Evolutionary conservation across 257 asterid species (phyloP), one percentile per base, ranked within the genome.

Genomic region (Solanum lycopersicoides): DNA sequence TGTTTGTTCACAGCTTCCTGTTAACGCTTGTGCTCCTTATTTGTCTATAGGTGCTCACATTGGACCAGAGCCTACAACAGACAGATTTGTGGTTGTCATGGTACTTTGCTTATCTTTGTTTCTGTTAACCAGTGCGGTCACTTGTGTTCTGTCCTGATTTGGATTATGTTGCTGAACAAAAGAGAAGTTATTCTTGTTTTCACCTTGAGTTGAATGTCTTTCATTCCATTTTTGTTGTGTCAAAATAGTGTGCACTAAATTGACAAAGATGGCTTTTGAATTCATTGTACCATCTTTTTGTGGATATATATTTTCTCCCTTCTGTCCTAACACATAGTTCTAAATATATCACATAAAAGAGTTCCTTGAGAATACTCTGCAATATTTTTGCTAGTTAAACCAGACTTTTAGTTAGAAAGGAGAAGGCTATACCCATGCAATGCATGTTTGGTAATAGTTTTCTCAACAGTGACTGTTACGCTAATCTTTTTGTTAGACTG

Each of bases 21-120:
- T 89, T 77, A 82, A 82, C 84, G n/a, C 12, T 88, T 69, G 34
- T 65, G 76, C 25, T 28, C 68, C 37, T 56, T 87, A 86, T 88
- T 14, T 87, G 39, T 85, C 32, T 66, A 84, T 91, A 95, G 99
- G 99, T 83, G 99, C 99, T 91, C 99, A 96, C 87, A 97, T 97
- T 87, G 99, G 99, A 86, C 99, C 99, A 56, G 99, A 97, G 93
- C 99, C 99, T 66, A 97, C 99, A 32, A 97, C 99, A 0, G 99
- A 97, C 90, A 95, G 99, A 97, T 97, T 97, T 92, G 99, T 97
- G 85, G 99, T 96, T 86, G 99, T 96, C 89, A 97, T 96, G 99
- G 99, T 97, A 94, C 20, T 86, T 47, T 86, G 75, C 25, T 59
- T 80, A 3, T 47, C 85, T 20, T 50, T 80, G 12, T 80, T 80